Evolutionary conservation across 1,284 basidiomycete genomes (phyloP), one percentile per base, ranked within the genome.

Genomic region (Golubevia sp.): DNA sequence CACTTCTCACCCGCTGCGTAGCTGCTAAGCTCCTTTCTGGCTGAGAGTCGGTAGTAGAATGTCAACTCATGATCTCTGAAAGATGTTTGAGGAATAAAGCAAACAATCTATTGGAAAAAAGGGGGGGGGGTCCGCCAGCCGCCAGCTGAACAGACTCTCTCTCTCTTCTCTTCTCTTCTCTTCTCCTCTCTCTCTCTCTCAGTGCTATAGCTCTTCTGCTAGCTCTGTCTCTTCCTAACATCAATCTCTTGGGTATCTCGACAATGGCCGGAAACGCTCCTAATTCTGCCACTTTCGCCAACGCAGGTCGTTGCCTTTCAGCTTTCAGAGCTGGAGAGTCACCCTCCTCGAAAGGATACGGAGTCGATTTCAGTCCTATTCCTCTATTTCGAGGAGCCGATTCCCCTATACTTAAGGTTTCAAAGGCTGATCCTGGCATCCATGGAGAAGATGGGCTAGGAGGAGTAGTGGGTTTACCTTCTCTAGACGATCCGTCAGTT

Each of bases 361-460:
- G 60, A 64, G 24, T 50, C 52, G 18, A n/a, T 23, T n/a, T 18
- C 49, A 61, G 18, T 13, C 18, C 38, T 23, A 51, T 74, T 24
- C 67, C 72, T 7, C 66, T 77, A n/a, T 66, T 75, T 26, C 66
- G 74, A 24, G 76, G 76, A 2, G 63, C 75, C 11, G 76, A 79
- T 58, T 67, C 56, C 44, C 76, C 76, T 15, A 59, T 79, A 1
- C 56, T 77, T 59, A 70, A 71, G 21, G 58, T 66, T 18, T 59
- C 59, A 24, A 69, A 67, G 15, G 55, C 62, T 8, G 76, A 77
- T 51, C 67, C 62, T 26, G 73, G 64, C 2, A 79, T 79, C 49
- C 76, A 79, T 52, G 76, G 76, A 11, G 61, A 73, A 30, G 76
- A 70, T 18, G 76, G 76, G 4, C 62, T 79, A 6, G 74, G 75